Percentiles rank a stretch among this genome's conserved stretches.
Evolutionary conservation across 176 grass and related monocot genomes (phyloP).

Genomic region (Ananas comosus): DNA sequence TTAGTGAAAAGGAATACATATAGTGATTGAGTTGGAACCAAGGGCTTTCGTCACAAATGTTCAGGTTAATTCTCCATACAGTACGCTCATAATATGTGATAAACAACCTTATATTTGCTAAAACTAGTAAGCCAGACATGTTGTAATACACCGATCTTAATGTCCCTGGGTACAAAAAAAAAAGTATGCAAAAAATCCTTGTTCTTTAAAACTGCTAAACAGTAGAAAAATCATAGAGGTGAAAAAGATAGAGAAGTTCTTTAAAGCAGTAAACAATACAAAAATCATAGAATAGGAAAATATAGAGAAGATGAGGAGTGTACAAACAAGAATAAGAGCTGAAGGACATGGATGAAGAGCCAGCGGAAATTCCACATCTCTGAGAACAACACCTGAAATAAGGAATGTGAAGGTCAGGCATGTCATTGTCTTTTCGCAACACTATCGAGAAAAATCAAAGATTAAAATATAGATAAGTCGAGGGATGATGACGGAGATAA

Average conservation of each 20-base stretch:
- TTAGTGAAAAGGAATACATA: too few relatives aligned
- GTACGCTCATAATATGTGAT: background rate
- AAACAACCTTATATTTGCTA: conserved; percentile 1
- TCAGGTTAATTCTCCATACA: background rate
- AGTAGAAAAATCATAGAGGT: too few relatives aligned
- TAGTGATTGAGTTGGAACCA: background rate
- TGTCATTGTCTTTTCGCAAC: conserved; percentile 3
- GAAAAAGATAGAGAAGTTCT: background rate
- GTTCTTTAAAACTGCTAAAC: too few relatives aligned
- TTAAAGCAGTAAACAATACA: conserved; percentile 18
- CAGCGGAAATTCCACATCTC: conserved; percentile 51
- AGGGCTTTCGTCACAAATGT: background rate
- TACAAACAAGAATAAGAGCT: conserved; percentile 87
- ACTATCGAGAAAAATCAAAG: background rate
- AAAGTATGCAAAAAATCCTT: too few relatives aligned
- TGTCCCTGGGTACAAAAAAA: background rate
- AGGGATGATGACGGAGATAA: too few relatives aligned
- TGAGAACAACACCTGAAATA: conserved; percentile 40
- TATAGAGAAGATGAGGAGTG: conserved; percentile 36
- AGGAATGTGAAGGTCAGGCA: conserved; percentile 13
- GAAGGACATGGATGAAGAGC: conserved; percentile 55
- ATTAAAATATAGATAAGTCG: background rate
- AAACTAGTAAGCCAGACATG: background rate
- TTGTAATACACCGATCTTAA: background rate
- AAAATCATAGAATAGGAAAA: conserved; percentile 13